These are phyloP conservation scores for Candida silvicultrix DNA, from an alignment of 805 yeast species.

Conservation along the genomic window DNA sequence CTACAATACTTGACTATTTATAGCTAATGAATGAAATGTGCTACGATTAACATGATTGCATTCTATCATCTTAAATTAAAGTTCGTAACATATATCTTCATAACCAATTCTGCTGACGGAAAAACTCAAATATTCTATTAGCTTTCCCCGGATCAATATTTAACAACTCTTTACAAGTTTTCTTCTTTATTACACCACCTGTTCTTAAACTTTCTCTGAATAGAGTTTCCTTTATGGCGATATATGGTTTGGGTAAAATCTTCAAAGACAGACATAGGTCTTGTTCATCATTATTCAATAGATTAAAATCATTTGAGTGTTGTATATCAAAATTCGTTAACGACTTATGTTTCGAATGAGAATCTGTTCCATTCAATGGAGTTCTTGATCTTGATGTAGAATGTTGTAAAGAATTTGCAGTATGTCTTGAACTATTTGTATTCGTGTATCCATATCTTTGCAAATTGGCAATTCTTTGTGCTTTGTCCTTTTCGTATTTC, in stretches of 20 bases:
- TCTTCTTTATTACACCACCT: slow-evolving; percentile 78
- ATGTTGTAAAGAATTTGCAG: slow-evolving; percentile 25
- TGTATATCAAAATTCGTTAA: slow-evolving; percentile 59
- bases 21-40: background rate
- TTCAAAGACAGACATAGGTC: slow-evolving; percentile 76
- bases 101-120: slow-evolving; percentile 87
- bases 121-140: slow-evolving; percentile 85
- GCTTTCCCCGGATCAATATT: slow-evolving; percentile 86
- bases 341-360: slow-evolving; percentile 29
- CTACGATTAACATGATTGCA: background rate
- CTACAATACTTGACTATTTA: no score
- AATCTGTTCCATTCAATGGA: slow-evolving; percentile 5
- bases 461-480: slow-evolving; percentile 54
- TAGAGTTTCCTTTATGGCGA: slow-evolving; percentile 84
- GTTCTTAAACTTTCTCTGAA: slow-evolving; percentile 82
- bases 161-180: slow-evolving; percentile 76
- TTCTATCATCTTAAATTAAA: no score
- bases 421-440: slow-evolving; percentile 25
- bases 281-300: slow-evolving; percentile 85
- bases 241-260: slow-evolving; percentile 86
- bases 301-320: slow-evolving; percentile 74
- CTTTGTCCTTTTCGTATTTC: slow-evolving; percentile 84
- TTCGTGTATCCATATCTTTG: slow-evolving; percentile 40
- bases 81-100: slow-evolving; percentile 7
- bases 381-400: slow-evolving; percentile 16